Conservation (phyloP, 257 asterid genomes). For the Paulownia fortunei region DNA sequence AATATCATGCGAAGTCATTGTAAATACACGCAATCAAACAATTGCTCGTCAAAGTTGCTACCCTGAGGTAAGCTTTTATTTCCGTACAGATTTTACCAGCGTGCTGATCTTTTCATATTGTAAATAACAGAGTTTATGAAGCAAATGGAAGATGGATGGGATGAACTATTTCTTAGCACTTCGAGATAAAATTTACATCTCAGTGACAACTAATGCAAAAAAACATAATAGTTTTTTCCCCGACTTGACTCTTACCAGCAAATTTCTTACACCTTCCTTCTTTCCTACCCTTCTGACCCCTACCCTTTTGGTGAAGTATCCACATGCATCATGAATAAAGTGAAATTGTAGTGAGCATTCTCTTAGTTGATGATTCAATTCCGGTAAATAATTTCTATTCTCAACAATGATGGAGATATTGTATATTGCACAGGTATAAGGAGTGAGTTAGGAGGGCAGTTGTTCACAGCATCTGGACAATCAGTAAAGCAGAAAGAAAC, state of each 20-base stretch:
- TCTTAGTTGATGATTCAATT: neutral
- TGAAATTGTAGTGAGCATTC: neutral
- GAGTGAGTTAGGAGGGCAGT: conserved; percentile 26
- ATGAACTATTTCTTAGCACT: neutral
- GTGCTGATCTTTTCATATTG: neutral
- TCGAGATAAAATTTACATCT: neutral
- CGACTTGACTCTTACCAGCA: neutral
- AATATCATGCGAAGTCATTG: conserved; percentile 47
- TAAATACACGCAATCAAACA: conserved; percentile 51
- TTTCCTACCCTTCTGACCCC: neutral
- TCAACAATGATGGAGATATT: conserved; percentile 7
- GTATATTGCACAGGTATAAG: conserved; percentile 30
- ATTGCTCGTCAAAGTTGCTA: conserved; percentile 49
- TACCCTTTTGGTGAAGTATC: neutral
- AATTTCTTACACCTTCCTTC: neutral
- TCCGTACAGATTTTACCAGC: neutral
- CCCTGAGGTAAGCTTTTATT: conserved; percentile 46
- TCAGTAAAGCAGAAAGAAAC: conserved; percentile 11
- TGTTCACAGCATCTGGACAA: neutral
- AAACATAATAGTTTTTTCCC: neutral
- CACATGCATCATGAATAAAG: neutral
- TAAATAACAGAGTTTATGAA: neutral
- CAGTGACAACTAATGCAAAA: neutral
- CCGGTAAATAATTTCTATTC: neutral
- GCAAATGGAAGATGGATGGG: neutral